These are phyloP conservation scores for Anthoceros angustus DNA, from an alignment of 225 moss, liverwort and hornwort genomes.

Conservation along the genomic window DNA sequence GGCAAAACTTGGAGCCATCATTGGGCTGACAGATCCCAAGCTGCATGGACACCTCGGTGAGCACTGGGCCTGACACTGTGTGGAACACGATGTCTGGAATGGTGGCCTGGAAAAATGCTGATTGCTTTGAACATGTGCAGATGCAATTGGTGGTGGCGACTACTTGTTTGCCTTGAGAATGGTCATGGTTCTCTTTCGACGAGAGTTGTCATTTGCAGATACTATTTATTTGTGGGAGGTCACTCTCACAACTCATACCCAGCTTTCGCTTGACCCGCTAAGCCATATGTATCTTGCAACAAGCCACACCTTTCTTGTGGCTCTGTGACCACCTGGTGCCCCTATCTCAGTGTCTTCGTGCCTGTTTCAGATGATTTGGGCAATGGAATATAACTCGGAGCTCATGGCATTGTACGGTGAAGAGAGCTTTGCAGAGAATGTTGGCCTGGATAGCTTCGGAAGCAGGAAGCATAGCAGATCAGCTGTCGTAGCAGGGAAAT, in stretches of 20 bases:
- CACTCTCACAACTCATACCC: constrained; percentile 6
- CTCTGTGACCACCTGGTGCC: constrained; percentile 1
- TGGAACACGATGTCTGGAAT: neutral
- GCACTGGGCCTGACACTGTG: neutral
- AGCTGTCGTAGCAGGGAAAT: constrained; percentile 59
- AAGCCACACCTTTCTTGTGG: neutral
- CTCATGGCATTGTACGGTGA: constrained; percentile 1
- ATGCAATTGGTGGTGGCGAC: constrained; percentile 80
- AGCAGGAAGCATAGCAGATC: constrained; percentile 29
- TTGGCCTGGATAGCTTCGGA: constrained; percentile 9
- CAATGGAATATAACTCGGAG: constrained; percentile 59
- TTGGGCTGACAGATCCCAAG: constrained; percentile 90
- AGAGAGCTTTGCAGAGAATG: neutral
- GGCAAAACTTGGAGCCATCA: constrained; percentile 51
- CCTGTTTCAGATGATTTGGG: constrained; percentile 86
- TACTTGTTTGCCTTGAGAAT: constrained; percentile 90
- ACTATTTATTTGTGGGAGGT: constrained; percentile 99
- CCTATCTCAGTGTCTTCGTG: neutral
- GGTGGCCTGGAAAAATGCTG: neutral
- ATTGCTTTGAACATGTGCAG: constrained; percentile 14
- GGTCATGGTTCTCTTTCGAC: constrained; percentile 94
- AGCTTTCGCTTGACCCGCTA: neutral
- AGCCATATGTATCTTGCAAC: neutral
- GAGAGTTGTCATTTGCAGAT: constrained; percentile 94
- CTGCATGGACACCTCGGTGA: constrained; percentile 86